These are phyloP conservation scores for Globisporangium mamillatum DNA, from an alignment of 352 stramenopile species.

Conservation along the genomic window DNA sequence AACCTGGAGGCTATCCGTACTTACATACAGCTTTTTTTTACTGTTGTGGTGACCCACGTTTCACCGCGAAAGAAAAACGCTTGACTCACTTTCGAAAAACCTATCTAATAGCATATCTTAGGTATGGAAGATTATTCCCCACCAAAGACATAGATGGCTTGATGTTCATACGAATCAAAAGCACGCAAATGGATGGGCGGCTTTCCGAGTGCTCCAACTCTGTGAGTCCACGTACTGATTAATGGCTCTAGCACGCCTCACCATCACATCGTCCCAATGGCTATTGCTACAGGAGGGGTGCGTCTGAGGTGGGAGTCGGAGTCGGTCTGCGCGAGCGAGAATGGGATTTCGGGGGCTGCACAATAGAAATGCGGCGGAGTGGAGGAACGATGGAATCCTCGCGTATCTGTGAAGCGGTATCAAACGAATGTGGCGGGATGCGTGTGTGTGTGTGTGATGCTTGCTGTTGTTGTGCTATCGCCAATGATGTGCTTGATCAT, in stretches of 20 bases:
- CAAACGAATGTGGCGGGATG: neutral
- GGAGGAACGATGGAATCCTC: neutral
- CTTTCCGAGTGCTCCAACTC: neutral
- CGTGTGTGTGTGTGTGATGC: neutral
- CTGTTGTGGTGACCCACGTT: neutral
- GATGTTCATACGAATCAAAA: neutral
- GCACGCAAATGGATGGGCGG: neutral
- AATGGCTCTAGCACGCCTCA: neutral
- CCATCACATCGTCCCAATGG: neutral
- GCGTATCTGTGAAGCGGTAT: neutral
- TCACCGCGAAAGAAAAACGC: neutral
- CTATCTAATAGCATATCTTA: neutral
- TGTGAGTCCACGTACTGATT: neutral
- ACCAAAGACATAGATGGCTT: neutral
- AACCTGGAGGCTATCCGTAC: neutral
- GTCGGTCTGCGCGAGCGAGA: neutral
- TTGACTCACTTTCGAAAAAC: neutral
- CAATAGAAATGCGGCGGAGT: conserved; percentile 9
- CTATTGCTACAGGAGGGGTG: neutral
- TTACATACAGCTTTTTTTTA: neutral
- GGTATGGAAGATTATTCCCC: neutral
- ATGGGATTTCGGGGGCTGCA: neutral
- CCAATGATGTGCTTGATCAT: neutral
- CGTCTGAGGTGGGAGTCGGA: neutral
- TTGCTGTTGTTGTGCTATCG: neutral